Base-by-base conservation (phyloP, 192 early-diverging fungal species). In the Coemansia sp. region DNA sequence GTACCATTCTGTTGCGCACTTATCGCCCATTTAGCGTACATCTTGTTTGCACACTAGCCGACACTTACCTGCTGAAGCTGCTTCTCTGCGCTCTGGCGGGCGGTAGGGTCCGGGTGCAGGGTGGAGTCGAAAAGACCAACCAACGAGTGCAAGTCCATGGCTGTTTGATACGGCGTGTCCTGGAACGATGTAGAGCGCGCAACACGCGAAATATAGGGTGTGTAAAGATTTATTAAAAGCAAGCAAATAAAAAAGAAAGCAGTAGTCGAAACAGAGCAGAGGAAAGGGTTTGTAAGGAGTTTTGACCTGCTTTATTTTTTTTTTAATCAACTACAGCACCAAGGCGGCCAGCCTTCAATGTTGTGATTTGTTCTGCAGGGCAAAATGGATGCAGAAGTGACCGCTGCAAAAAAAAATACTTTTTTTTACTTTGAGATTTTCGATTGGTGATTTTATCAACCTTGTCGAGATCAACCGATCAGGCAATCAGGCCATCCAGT, bases 31-130 rank as follows among this genome's bases (percentile, higher is more conserved):
- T 30, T 30, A 30, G 30, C 30, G 30, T 1, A 30, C 30, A 30
- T 30, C 39, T 41, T 41, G 39, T 41, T 8, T 8, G 14, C n/a
- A 20, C 45, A 30, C 30, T 30, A 30, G 30, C 45, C 30, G 30
- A 15, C 16, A 45, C 81, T 69, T 78, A 72, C 91, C 84, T 87
- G 85, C 77, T 90, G 88, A 66, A 97, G 86, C 62, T 92, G 87
- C 62, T 86, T 67, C 72, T 97, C 95, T 24, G 93, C 95, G 66
- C 87, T 88, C 66, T 91, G 90, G 75, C 92, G 93, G 30, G 92
- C 83, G 59, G 88, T 83, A 14, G 87, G 87, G 66, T 95, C 93
- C 33, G 91, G 85, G 67, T 92, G 87, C 74, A 91, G 85, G 24
- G 95, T 93, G 24, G 90, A 87, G 63, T 86, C 86, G 75, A 96